A percentile compares a stretch with the other conserved stretches of the same genome.
These are phyloP conservation scores for Nelumbo lutea DNA, from an alignment of 164 flowering plant species.

Conservation along the genomic window DNA sequence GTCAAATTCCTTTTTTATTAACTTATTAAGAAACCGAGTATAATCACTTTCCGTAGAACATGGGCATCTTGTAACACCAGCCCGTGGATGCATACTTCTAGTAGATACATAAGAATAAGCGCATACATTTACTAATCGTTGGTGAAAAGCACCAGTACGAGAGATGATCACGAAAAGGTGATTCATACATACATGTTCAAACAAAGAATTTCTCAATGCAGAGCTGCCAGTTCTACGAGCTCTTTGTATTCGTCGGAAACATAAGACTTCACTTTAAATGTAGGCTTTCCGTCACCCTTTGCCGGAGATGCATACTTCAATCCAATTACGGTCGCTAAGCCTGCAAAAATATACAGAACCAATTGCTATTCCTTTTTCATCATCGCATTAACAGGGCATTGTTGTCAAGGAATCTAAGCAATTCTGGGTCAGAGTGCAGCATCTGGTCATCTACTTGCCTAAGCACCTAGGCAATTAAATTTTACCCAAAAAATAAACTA, in stretches of 20 bases:
- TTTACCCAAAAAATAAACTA: no score
- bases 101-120: not conserved
- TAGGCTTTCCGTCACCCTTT: constrained; percentile 19
- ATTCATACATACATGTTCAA: not conserved
- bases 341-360: constrained; percentile 25
- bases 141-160: not conserved
- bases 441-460: no score
- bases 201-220: constrained; percentile 25
- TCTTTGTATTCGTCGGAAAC: constrained; percentile 49
- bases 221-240: constrained; percentile 45
- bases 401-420: no score
- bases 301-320: constrained; percentile 54
- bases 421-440: no score
- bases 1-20: no score
- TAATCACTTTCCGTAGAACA: no score
- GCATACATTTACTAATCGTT: not conserved
- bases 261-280: constrained; percentile 47
- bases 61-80: no score
- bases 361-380: not conserved
- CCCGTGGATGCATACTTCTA: no score
- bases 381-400: no score
- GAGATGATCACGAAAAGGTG: not conserved
- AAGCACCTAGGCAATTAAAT: no score
- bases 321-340: constrained; percentile 53
- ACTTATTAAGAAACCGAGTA: no score